Base-by-base conservation (phyloP, 2,329 filamentous ascomycete species). In the Cordyceps javanica region DNA sequence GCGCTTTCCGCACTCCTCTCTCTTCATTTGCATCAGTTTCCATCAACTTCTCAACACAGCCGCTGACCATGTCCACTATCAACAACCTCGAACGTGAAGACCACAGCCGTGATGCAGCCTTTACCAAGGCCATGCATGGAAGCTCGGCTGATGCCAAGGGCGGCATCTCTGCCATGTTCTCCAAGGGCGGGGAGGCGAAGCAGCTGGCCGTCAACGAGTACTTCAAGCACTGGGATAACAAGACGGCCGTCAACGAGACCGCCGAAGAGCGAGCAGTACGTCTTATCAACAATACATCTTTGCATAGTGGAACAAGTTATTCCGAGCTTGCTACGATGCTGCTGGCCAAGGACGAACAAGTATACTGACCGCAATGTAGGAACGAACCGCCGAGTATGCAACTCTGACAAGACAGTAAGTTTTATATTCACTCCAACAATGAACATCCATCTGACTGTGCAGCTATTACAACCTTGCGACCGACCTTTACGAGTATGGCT, bases 381-480 rank as follows among this genome's bases (percentile, higher is more conserved):
- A 88, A 64, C 85, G 91, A 69, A 85, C 86, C 68, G 88, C 87
- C 60, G 90, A 97, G 76, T 97, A 97, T 73, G 92, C 92, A 53
- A 95, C 91, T 32, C 76, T 97, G 70, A 97, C 93, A 46, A 86
- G 90, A 80, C 91, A 97, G 88, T 94, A 82, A 66, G 30, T 25
- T 13, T 32, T 6, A 21, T n/a, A 3, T 7, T 6, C 25, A n/a
- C n/a, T n/a, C 16, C 1, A 34, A 10, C 4, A 21, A 4, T 9
- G 13, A 32, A n/a, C 14, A 49, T 1, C 16, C 1, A 8, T 25
- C 19, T 36, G 19, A 49, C 19, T 3, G 9, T 48, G 1, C n/a
- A 91, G 88, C 73, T 96, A 96, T 82, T 97, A 97, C 80, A 96
- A 97, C 76, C 84, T 96, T 51, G 91, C 90, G 16, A 96, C 92